Evolutionary conservation across 2,329 filamentous ascomycete genomes (phyloP), one percentile per base, ranked within the genome.

Genomic region (Diaporthe citri): DNA sequence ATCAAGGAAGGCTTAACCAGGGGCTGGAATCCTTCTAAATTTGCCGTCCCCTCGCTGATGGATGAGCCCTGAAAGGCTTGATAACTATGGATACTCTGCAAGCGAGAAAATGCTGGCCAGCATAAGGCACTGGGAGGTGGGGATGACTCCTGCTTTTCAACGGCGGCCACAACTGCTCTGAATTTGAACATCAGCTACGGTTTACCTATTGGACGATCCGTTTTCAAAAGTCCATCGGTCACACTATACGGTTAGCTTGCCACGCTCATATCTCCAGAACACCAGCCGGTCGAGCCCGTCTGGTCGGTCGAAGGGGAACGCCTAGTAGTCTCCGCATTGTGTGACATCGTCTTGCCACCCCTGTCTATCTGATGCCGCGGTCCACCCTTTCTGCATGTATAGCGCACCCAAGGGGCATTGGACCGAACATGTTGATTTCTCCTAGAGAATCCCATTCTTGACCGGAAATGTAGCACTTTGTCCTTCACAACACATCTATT

Each of bases 351-450:
- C n/a, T 15, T 20, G 12, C 8, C 8, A 25, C 64, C 64, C 64
- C 64, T 69, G 64, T 69, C 15, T 39, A 55, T 55, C 36, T 55
- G 34, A 69, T 69, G 64, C 64, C 64, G 36, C 48, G 64, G 48
- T 41, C 17, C 22, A 48, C 25, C 31, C 20, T 20, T 41, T 22
- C 34, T 69, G 64, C 64, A 69, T 41, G 46, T 31, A 69, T 69
- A n/a, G 64, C 46, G 31, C 31, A 55, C 34, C n/a, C 12, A 55
- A 55, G 48, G 34, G 48, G 34, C 34, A 25, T 39, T 41, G 7
- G 15, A 31, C 64, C 34, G 25, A 41, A 28, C 34, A 20, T 55
- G 34, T 55, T 55, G n/a, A 69, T 41, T 31, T 41, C 13, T 39
- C 48, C 48, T 36, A 28, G n/a, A 55, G 64, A 28, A 69, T 55